Conservation (phyloP, 2,329 filamentous ascomycete genomes). For the Penicillium aurantiogriseum region DNA sequence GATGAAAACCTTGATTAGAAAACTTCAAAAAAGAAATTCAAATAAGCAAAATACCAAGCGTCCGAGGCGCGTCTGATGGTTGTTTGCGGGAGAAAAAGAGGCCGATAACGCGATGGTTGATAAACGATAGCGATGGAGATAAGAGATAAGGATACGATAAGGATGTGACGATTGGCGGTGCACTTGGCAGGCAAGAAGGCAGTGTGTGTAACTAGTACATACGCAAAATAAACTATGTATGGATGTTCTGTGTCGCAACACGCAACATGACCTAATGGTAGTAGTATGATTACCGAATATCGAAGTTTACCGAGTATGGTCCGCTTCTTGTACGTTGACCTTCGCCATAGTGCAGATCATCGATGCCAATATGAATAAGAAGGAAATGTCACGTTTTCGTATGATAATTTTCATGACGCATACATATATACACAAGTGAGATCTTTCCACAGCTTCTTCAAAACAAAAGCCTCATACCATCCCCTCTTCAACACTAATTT, state of each 20-base stretch:
- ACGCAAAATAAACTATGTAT: neutral
- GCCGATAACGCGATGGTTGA: neutral
- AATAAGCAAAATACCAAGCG: neutral
- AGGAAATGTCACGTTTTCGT: neutral
- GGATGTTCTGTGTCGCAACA: neutral
- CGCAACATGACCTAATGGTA: neutral
- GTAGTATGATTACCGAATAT: neutral
- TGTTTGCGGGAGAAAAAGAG: neutral
- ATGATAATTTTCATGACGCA: neutral
- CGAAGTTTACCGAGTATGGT: no score
- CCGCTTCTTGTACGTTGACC: neutral
- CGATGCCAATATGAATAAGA: neutral
- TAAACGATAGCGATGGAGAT: conserved; percentile 1
- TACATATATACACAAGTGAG: neutral
- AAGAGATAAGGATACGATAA: neutral
- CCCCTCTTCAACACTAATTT: neutral
- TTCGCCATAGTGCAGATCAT: neutral
- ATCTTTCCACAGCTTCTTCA: neutral
- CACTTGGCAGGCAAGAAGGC: neutral
- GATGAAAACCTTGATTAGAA: neutral
- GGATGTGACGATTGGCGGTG: no score
- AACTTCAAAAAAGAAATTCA: neutral
- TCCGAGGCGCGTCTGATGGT: neutral
- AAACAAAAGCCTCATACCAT: neutral
- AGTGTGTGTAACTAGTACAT: neutral